phyloP scores from a whole-genome alignment of 2,329 filamentous ascomycete genomes.

The Tolypocladium guangdongense region DNA sequence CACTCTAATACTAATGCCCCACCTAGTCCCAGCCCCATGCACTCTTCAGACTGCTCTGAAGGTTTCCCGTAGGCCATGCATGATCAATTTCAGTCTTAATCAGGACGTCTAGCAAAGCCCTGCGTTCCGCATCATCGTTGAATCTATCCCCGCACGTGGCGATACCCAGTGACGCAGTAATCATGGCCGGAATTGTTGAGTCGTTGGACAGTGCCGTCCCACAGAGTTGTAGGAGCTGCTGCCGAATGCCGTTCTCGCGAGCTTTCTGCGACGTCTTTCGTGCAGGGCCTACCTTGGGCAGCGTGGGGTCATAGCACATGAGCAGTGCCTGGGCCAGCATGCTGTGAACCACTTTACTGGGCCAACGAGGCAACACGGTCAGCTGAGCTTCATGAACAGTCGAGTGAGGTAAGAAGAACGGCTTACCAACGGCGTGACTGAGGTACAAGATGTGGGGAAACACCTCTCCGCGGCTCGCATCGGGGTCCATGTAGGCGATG shows the following conservation, averaged over 20 bases:
- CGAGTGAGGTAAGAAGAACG: neutral
- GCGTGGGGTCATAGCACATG: constrained; percentile 41
- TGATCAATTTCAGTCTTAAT: constrained; percentile 36
- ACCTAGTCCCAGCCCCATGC: constrained; percentile 36
- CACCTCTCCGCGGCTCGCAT: constrained; percentile 20
- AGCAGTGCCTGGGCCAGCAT: constrained; percentile 47
- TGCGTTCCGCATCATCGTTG: constrained; percentile 31
- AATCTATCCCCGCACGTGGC: constrained; percentile 39
- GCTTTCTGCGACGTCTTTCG: constrained; percentile 17
- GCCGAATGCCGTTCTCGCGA: constrained; percentile 29
- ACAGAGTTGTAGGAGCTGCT: constrained; percentile 41
- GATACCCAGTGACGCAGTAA: constrained; percentile 45
- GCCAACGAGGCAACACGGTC: neutral
- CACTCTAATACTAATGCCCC: neutral
- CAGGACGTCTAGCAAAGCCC: constrained; percentile 35
- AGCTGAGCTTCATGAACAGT: neutral
- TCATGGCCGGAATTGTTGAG: constrained; percentile 43
- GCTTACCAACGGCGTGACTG: constrained; percentile 40
- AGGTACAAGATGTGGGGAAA: constrained; percentile 51
- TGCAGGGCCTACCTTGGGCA: constrained; percentile 34
- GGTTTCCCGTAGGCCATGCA: constrained; percentile 39
- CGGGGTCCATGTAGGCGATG: constrained; percentile 32
- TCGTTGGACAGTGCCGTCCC: constrained; percentile 48
- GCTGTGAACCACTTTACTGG: constrained; percentile 46
- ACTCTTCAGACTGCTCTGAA: constrained; percentile 33